Evolutionary conservation across 164 flowering plant genomes (phyloP), one percentile per base, ranked within the genome.

Genomic region (Houttuynia cordata): DNA sequence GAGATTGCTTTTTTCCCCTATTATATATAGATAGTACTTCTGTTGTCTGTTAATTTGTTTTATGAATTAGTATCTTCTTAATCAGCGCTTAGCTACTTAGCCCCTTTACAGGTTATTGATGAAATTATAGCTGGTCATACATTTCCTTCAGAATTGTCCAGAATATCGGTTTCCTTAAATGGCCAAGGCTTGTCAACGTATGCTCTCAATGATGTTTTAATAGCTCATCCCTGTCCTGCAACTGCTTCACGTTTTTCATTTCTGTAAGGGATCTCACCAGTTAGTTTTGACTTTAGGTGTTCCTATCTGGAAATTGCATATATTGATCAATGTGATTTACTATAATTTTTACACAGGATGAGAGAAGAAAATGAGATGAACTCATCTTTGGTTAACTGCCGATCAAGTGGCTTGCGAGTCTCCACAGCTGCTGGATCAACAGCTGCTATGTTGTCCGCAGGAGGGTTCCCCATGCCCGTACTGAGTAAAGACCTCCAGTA

Each of bases 381-480:
- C 58, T 74, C 80, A 20, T 75, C 82, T 10, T 49, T 75, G 53
- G 75, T 81, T 55, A 72, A 78, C 74, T 74, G 83, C 62, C 78
- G 89, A 67, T 86, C 97, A 61, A 90, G 99, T 71, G 97, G 97
- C 51, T 80, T 90, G 12, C 79, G 99, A 76, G 84, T 88, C 59
- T 93, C 85, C 59, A 83, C 96, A 24, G 96, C 96, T 24, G 88
- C 99, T 61, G 97, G 99, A 64, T 88, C 99, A 53, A 82, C 97
- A 6, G 97, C 97, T 56, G 99, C 97, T 53, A 90, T 88, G 86
- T 92, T 68, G n/a, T 93, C 97, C 30, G 87, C 88, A 8, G 94
- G 99, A 66, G 99, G 97, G 41, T 83, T 74, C 59, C 57, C 59
- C 51, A 87, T 93, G 99, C 86, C 83, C 8, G 71, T 86, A 52